A percentile compares a stretch with the other conserved stretches of the same genome.
Evolutionary conservation across 2,329 filamentous ascomycete species (phyloP).

Genomic region (Xylaria multiplex): DNA sequence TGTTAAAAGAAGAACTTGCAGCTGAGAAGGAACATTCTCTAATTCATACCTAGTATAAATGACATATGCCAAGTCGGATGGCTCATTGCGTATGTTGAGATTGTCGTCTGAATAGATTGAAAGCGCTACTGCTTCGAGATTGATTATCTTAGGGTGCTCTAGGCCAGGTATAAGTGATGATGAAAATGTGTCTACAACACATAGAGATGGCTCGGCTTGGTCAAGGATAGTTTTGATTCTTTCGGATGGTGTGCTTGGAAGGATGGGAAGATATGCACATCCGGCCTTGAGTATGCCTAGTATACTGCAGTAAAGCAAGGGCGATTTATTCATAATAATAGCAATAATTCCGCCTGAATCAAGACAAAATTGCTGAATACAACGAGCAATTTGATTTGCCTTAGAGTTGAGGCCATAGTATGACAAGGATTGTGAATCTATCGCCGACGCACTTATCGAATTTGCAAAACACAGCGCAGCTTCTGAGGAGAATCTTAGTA

Average conservation of each 20-base stretch:
- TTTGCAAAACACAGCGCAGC: slow-evolving; percentile 73
- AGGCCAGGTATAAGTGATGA: slow-evolving; percentile 32
- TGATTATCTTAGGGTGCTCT: slow-evolving; percentile 44
- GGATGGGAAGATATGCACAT: slow-evolving; percentile 81
- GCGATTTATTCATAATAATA: slow-evolving; percentile 81
- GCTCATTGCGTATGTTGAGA: slow-evolving; percentile 52
- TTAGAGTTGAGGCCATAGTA: slow-evolving; percentile 71
- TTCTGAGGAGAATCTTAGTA: slow-evolving; percentile 58
- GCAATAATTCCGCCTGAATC: slow-evolving; percentile 69
- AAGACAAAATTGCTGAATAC: slow-evolving; percentile 60
- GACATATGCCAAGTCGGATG: slow-evolving; percentile 73
- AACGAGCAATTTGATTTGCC: slow-evolving; percentile 71
- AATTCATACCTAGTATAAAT: slow-evolving; percentile 73
- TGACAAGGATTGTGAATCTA: slow-evolving; percentile 60
- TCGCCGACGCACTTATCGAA: slow-evolving; percentile 53
- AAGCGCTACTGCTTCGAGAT: slow-evolving; percentile 49
- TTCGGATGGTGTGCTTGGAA: slow-evolving; percentile 74
- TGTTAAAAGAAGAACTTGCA: neutral
- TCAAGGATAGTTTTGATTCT: slow-evolving; percentile 70
- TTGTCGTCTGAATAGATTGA: slow-evolving; percentile 51
- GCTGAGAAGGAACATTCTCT: neutral
- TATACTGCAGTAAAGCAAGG: slow-evolving; percentile 76
- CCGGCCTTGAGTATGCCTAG: slow-evolving; percentile 79
- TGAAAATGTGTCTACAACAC: slow-evolving; percentile 54
- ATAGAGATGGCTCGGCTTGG: slow-evolving; percentile 64